Evolutionary conservation across 495 filamentous ascomycete genomes (phyloP).

Genomic region (Cudoniella acicularis): DNA sequence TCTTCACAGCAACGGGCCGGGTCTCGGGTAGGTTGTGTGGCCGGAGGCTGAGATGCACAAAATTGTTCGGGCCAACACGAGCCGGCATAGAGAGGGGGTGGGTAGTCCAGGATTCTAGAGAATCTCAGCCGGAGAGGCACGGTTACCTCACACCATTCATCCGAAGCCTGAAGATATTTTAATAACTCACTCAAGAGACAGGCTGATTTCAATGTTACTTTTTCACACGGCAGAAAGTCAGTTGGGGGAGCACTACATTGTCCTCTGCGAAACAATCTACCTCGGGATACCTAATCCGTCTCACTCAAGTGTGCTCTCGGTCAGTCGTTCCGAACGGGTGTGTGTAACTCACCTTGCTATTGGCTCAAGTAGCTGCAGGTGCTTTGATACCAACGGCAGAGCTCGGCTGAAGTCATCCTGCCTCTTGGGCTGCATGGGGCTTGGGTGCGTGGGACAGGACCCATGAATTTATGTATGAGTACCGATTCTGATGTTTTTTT

Average conservation of each 20-base stretch:
- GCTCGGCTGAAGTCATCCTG: neutral
- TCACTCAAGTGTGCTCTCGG: neutral
- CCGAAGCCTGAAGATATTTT: neutral
- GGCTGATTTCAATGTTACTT: neutral
- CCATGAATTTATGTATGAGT: neutral
- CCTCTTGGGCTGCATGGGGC: neutral
- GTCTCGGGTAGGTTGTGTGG: neutral
- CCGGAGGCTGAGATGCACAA: neutral
- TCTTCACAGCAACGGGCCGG: neutral
- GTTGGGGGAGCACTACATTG: neutral
- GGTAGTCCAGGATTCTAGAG: neutral
- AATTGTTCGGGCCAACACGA: neutral
- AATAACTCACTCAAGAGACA: neutral
- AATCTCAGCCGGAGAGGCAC: no score
- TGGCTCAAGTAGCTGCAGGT: neutral
- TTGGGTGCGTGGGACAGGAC: neutral
- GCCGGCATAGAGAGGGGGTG: neutral
- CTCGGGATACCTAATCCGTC: constrained; percentile 1
- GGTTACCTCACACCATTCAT: no score
- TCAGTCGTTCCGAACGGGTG: neutral
- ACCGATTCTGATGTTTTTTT: neutral
- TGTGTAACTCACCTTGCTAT: neutral
- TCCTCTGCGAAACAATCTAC: neutral
- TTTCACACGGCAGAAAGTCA: neutral
- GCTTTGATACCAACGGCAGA: neutral